Evolutionary conservation across 23 red algal genomes (phyloP), one percentile per base, ranked within the genome.

Genomic region (Cyanidioschyzon merolae): DNA sequence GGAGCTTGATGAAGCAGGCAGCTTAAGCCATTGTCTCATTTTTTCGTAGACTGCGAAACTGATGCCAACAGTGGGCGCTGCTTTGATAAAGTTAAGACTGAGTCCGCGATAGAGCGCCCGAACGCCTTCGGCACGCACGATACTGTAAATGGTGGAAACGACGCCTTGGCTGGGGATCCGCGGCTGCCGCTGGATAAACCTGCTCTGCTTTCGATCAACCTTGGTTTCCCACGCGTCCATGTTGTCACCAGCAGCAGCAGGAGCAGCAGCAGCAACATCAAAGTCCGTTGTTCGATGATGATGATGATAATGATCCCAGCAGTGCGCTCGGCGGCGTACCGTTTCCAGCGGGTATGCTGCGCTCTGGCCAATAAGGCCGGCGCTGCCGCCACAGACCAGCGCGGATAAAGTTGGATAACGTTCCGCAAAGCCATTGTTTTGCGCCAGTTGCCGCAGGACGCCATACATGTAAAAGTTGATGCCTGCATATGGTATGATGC

Each of bases 401-500:
- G 86, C 80, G 37, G 84, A 83, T 25, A 86, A 39, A 1, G 84
- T 78, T 38, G 91, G 85, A 36, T 74, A 37, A 1, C 26, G 32
- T 41, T 89, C 57, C 0, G 77, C 77, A 1, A 85, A 40, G 24
- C 83, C 83, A 34, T 40, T 41, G 24, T 58, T 40, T 37, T 80
- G 77, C 24, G 80, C 74, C 32, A 67, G 50, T 50, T 79, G 58
- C 57, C 83, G 76, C 30, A 95, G 59, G 38, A 89, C 68, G 1
- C 91, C 91, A 74, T 77, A 95, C 30, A 83, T 84, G 58, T 89
- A 80, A 79, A 95, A 95, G 45, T 85, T 89, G 35, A 85, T 89
- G 24, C 91, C 91, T 0, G 91, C 85, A 59, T 95, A 95, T 37
- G 91, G 91, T 36, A 95, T 75, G n/a, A 95, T 85, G 29, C 91